phyloP scores from a whole-genome alignment of 1,284 basidiomycete genomes.

The Ustilago shanxiensis region DNA sequence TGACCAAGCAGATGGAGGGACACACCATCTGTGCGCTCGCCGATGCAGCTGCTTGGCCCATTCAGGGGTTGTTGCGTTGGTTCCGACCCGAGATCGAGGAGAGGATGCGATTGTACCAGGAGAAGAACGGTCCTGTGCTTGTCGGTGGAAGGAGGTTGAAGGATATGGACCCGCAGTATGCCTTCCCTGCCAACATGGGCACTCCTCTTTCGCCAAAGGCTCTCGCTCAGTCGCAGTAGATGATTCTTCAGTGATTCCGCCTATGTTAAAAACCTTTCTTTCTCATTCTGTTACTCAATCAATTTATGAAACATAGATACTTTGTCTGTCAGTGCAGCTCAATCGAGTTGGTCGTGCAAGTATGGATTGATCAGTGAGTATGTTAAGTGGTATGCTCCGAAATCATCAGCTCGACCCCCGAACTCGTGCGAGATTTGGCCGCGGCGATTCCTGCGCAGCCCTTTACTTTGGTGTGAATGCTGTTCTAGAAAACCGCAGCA shows the following conservation, averaged over 20 bases:
- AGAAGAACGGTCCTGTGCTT: conserved; percentile 83
- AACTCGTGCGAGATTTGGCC: neutral
- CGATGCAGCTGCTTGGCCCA: conserved; percentile 98
- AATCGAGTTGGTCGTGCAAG: too few species aligned
- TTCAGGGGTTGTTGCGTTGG: conserved; percentile 93
- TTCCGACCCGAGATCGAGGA: conserved; percentile 85
- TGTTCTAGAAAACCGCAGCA: conserved; percentile 1
- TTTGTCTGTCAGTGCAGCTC: too few species aligned
- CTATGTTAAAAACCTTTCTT: neutral
- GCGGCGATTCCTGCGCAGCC: neutral
- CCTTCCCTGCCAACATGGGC: conserved; percentile 83
- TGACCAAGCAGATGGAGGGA: conserved; percentile 89
- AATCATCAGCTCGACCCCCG: too few species aligned
- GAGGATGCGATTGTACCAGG: conserved; percentile 84
- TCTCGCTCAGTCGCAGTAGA: conserved; percentile 26
- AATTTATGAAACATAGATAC: too few species aligned
- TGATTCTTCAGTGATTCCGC: too few species aligned
- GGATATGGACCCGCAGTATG: conserved; percentile 80
- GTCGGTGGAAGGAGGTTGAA: conserved; percentile 86
- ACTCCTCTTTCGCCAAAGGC: conserved; percentile 51
- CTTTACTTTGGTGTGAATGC: neutral
- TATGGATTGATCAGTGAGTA: too few species aligned
- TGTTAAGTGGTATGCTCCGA: neutral
- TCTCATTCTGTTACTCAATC: neutral
- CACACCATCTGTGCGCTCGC: conserved; percentile 89